phyloP scores from a whole-genome alignment of 2,329 filamentous ascomycete species.

The Colletotrichum sidae region DNA sequence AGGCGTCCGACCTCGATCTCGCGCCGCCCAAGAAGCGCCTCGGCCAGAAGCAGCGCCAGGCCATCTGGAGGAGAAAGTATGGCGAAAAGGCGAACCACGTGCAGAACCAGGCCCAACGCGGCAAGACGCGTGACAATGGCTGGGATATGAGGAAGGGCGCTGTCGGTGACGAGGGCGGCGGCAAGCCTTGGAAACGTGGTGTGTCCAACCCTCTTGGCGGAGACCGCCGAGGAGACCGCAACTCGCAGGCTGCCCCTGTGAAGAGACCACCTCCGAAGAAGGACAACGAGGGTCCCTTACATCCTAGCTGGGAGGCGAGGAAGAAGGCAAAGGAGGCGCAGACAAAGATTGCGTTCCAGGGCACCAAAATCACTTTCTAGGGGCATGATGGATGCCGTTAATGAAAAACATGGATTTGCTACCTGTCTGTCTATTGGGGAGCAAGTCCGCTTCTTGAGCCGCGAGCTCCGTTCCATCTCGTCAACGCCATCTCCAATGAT shows the following conservation, averaged over 20 bases:
- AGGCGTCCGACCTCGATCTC: conserved; percentile 73
- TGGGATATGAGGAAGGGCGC: conserved; percentile 71
- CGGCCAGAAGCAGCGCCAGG: conserved; percentile 81
- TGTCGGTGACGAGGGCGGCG: conserved; percentile 54
- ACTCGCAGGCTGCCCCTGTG: conserved; percentile 47
- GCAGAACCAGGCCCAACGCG: conserved; percentile 50
- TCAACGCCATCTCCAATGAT: no score
- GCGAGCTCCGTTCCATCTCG: no score
- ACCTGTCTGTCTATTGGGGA: conserved; percentile 1
- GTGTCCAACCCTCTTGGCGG: conserved; percentile 51
- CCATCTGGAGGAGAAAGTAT: conserved; percentile 85
- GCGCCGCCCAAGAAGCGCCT: conserved; percentile 77
- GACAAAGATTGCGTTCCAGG: conserved; percentile 63
- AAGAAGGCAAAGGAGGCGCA: conserved; percentile 70
- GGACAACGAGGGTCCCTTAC: conserved; percentile 65
- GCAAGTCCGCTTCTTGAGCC: no score
- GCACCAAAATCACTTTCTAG: conserved; percentile 61
- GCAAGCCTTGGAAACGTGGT: conserved; percentile 66
- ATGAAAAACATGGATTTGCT: conserved; percentile 9
- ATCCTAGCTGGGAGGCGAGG: conserved; percentile 74
- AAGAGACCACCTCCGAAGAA: conserved; percentile 51
- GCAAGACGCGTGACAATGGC: conserved; percentile 56
- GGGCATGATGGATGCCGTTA: neutral
- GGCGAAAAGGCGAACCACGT: conserved; percentile 77
- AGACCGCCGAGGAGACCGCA: conserved; percentile 36